These are phyloP conservation scores for Pseudopyrenochaeta lycopersici DNA, from an alignment of 2,329 filamentous ascomycete genomes.

Conservation along the genomic window DNA sequence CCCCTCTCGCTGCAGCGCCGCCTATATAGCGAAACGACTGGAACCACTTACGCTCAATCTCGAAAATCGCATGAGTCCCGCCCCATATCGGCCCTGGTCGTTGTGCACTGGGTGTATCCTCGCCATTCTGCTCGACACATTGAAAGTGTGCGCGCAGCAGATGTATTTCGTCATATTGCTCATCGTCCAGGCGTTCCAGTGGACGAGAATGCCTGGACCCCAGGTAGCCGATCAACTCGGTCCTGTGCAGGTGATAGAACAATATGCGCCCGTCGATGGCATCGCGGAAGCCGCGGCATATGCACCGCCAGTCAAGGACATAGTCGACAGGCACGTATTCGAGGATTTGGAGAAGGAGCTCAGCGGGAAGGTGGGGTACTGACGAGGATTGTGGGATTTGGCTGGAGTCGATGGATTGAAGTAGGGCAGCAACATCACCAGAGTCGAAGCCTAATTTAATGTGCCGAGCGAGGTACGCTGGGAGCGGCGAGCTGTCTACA, in stretches of 20 bases:
- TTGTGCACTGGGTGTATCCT: neutral
- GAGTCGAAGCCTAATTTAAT: slow-evolving; percentile 34
- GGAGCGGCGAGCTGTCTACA: slow-evolving; percentile 13
- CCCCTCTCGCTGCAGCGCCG: neutral
- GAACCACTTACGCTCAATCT: slow-evolving; percentile 31
- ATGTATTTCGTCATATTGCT: slow-evolving; percentile 24
- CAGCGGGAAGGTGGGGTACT: slow-evolving; percentile 36
- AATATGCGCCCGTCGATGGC: slow-evolving; percentile 40
- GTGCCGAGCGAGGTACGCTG: slow-evolving; percentile 32
- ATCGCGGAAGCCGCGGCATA: slow-evolving; percentile 43
- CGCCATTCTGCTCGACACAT: slow-evolving; percentile 1
- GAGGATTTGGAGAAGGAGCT: slow-evolving; percentile 38
- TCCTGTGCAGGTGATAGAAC: slow-evolving; percentile 31
- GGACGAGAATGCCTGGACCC: slow-evolving; percentile 6
- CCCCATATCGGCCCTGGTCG: slow-evolving; percentile 23
- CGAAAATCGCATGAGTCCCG: slow-evolving; percentile 28
- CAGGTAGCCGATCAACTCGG: slow-evolving; percentile 33
- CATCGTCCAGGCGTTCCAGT: slow-evolving; percentile 13
- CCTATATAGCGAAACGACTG: slow-evolving; percentile 3
- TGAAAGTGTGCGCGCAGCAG: slow-evolving; percentile 24
- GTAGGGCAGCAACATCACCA: slow-evolving; percentile 36
- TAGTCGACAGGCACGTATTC: slow-evolving; percentile 37
- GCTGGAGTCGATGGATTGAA: slow-evolving; percentile 41
- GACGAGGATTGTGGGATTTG: slow-evolving; percentile 16
- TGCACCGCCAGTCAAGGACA: slow-evolving; percentile 37